Evolutionary conservation across 371 early-diverging fungal genomes (phyloP).

Genomic region (Mortierella sp.): DNA sequence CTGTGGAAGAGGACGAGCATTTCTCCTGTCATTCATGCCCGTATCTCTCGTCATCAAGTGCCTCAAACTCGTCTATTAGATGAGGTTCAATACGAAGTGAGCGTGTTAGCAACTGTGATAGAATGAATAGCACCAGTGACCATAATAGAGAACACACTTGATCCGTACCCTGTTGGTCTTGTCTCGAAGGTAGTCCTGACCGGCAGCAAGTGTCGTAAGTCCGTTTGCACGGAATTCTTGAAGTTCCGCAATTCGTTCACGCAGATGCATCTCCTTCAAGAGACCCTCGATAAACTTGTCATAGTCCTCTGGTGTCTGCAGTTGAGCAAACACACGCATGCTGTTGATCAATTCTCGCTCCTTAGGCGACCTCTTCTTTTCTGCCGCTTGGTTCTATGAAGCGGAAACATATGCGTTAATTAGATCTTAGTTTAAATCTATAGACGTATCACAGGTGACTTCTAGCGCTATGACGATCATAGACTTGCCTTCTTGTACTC

Average conservation of each 20-base stretch:
- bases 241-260: constrained; percentile 85
- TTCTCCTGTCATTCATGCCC: constrained; percentile 37
- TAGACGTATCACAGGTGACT: too few relatives aligned
- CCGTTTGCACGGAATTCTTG: constrained; percentile 95
- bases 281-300: constrained; percentile 88
- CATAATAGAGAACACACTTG: not conserved
- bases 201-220: constrained; percentile 82
- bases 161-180: constrained; percentile 63
- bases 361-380: constrained; percentile 87
- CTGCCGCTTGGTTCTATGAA: constrained; percentile 74
- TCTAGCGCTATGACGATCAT: too few relatives aligned
- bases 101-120: not conserved
- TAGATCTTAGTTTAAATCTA: not conserved
- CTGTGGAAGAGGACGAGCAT: constrained; percentile 45
- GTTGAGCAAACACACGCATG: constrained; percentile 91
- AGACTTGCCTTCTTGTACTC: constrained; percentile 81
- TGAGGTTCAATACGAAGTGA: not conserved
- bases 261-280: constrained; percentile 79
- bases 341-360: constrained; percentile 86
- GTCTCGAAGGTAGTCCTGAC: constrained; percentile 78
- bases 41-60: constrained; percentile 44
- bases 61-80: constrained; percentile 33
- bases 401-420: not conserved
- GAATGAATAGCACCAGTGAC: not conserved
- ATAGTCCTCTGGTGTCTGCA: constrained; percentile 89